phyloP scores from a whole-genome alignment of 768 basidiomycete species.

The Lactarius sanguifluus region DNA sequence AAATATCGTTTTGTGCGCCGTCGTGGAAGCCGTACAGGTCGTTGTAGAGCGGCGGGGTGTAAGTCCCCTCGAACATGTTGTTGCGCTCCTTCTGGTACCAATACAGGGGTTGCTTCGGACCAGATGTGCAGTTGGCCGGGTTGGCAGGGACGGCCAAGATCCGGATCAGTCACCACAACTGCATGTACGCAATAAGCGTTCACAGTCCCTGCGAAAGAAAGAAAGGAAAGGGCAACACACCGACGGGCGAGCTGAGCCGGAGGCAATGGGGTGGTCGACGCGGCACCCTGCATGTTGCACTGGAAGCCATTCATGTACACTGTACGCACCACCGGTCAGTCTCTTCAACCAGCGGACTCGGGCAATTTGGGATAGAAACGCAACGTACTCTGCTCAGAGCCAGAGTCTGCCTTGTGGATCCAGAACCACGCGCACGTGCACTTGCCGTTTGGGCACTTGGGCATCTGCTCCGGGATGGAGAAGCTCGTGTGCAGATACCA shows the following conservation, averaged over 20 bases:
- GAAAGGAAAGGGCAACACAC: constrained; percentile 13
- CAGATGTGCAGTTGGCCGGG: constrained; percentile 42
- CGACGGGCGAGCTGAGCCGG: constrained; percentile 38
- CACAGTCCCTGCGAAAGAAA: neutral
- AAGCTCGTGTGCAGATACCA: constrained; percentile 44
- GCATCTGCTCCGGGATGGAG: constrained; percentile 44
- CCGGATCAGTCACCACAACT: constrained; percentile 40
- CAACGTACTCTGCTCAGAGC: constrained; percentile 39
- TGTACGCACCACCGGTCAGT: constrained; percentile 9
- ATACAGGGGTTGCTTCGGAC: constrained; percentile 42
- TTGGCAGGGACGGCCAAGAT: constrained; percentile 26
- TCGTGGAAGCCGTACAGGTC: constrained; percentile 42
- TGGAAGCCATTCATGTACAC: constrained; percentile 44
- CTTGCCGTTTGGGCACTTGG: constrained; percentile 43
- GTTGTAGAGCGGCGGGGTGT: constrained; percentile 40
- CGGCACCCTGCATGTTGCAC: constrained; percentile 40
- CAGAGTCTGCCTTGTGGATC: constrained; percentile 40
- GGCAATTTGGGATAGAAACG: constrained; percentile 15
- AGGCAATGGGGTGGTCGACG: constrained; percentile 35
- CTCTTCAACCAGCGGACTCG: neutral
- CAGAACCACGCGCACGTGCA: constrained; percentile 48
- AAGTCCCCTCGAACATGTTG: constrained; percentile 40
- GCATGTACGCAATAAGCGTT: neutral
- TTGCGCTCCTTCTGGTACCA: constrained; percentile 43
- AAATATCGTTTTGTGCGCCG: constrained; percentile 48